These are phyloP conservation scores for Blastosporella zonata DNA, from an alignment of 1,284 basidiomycete species.

Conservation along the genomic window DNA sequence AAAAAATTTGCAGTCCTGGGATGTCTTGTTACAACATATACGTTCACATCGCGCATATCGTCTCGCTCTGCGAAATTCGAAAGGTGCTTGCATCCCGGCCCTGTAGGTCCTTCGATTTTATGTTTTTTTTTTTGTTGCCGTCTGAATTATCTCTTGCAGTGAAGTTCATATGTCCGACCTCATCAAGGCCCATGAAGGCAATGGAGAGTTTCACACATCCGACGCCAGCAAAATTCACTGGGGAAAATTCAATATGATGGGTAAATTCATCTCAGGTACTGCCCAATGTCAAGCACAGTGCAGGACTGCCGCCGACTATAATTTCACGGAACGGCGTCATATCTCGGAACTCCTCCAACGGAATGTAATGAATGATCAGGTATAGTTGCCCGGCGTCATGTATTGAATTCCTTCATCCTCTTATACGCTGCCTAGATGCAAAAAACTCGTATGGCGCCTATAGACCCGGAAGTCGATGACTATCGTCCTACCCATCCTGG, in stretches of 20 bases:
- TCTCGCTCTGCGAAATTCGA: conserved; percentile 73
- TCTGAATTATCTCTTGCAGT: conserved; percentile 35
- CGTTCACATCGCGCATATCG: conserved; percentile 78
- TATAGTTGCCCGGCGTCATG: conserved; percentile 27
- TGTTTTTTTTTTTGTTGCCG: neutral
- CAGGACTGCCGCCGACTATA: conserved; percentile 53
- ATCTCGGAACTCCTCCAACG: conserved; percentile 53
- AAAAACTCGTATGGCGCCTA: conserved; percentile 52
- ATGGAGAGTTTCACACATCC: conserved; percentile 58
- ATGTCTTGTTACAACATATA: conserved; percentile 67
- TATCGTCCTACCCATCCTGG: conserved; percentile 27
- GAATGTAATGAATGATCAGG: conserved; percentile 64
- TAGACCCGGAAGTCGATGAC: conserved; percentile 44
- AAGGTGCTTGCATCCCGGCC: conserved; percentile 78
- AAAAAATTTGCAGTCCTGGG: conserved; percentile 74
- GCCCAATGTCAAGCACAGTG: conserved; percentile 73
- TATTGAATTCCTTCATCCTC: neutral
- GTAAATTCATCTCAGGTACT: conserved; percentile 68
- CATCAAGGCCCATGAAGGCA: conserved; percentile 74
- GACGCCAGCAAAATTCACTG: conserved; percentile 72
- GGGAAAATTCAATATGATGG: conserved; percentile 86
- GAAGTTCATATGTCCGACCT: conserved; percentile 84
- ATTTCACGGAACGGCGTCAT: conserved; percentile 47
- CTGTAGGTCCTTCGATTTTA: conserved; percentile 47
- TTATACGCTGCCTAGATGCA: conserved; percentile 22